Percentiles rank a stretch among this genome's conserved stretches.
These are phyloP conservation scores for Dryas octopetala DNA, from an alignment of 306 rosid species.

Conservation along the genomic window DNA sequence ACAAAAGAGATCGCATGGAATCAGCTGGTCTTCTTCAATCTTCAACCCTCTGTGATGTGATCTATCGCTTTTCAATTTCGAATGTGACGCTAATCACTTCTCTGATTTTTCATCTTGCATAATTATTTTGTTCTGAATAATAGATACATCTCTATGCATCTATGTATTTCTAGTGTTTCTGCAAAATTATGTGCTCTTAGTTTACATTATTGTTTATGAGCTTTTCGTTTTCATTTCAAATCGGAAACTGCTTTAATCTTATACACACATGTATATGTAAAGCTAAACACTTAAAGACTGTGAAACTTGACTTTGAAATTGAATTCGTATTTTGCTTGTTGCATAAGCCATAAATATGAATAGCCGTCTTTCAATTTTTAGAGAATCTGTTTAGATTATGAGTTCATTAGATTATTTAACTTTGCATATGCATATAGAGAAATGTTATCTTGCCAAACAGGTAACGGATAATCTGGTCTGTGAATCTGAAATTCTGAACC, in stretches of 20 bases:
- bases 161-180: background rate
- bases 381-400: no score
- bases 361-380: background rate
- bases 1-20: conserved; percentile 7
- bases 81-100: background rate
- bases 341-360: background rate
- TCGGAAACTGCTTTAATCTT: background rate
- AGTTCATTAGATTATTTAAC: no score
- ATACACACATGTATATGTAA: background rate
- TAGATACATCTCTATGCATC: background rate
- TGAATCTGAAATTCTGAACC: no score
- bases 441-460: no score
- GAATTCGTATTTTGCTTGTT: background rate
- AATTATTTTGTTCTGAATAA: background rate
- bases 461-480: no score
- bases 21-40: conserved; percentile 9
- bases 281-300: background rate
- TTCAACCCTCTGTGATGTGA: background rate
- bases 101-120: background rate
- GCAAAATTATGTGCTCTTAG: conserved; percentile 1
- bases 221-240: background rate
- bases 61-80: background rate
- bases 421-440: no score
- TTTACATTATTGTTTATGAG: background rate
- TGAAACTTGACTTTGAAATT: background rate